Conservation (phyloP, 768 basidiomycete species). For the Leccinum barrowsii region DNA sequence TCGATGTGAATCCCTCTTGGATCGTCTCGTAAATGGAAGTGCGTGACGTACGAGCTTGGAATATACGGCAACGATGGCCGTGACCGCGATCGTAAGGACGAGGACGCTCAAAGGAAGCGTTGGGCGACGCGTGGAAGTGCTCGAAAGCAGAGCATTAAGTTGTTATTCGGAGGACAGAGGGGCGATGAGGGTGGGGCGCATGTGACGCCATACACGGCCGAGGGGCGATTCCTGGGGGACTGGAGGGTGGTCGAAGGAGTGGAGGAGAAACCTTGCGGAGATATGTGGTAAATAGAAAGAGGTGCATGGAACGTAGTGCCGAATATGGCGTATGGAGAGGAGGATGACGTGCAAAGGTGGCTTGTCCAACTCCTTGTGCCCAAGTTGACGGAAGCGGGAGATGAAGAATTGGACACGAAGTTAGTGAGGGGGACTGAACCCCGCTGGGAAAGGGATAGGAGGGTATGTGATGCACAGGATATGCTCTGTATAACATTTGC, state of each 20-base stretch:
- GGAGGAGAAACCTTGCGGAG: slow-evolving; percentile 42
- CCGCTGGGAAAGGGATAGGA: slow-evolving; percentile 56
- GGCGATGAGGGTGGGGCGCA: slow-evolving; percentile 57
- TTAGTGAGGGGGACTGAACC: slow-evolving; percentile 46
- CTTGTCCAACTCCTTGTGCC: slow-evolving; percentile 59
- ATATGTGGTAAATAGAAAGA: slow-evolving; percentile 53
- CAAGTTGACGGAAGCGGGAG: slow-evolving; percentile 39
- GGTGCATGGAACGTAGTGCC: slow-evolving; percentile 59
- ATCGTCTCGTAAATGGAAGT: slow-evolving; percentile 79
- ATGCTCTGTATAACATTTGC: slow-evolving; percentile 56
- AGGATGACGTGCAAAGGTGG: slow-evolving; percentile 49
- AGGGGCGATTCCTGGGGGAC: slow-evolving; percentile 32
- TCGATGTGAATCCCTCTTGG: slow-evolving; percentile 57
- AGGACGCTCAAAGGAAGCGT: slow-evolving; percentile 36
- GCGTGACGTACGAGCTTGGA: slow-evolving; percentile 58
- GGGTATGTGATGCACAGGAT: slow-evolving; percentile 38
- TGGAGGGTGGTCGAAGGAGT: slow-evolving; percentile 49
- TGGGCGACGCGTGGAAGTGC: slow-evolving; percentile 51
- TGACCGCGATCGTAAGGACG: slow-evolving; percentile 51
- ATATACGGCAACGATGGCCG: slow-evolving; percentile 69
- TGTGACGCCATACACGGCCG: slow-evolving; percentile 74
- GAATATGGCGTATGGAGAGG: slow-evolving; percentile 62
- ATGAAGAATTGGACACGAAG: slow-evolving; percentile 16
- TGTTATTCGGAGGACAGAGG: slow-evolving; percentile 69
- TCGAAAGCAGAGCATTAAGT: slow-evolving; percentile 53